Base-by-base conservation (phyloP, 495 filamentous ascomycete genomes). In the Neurospora sp. region DNA sequence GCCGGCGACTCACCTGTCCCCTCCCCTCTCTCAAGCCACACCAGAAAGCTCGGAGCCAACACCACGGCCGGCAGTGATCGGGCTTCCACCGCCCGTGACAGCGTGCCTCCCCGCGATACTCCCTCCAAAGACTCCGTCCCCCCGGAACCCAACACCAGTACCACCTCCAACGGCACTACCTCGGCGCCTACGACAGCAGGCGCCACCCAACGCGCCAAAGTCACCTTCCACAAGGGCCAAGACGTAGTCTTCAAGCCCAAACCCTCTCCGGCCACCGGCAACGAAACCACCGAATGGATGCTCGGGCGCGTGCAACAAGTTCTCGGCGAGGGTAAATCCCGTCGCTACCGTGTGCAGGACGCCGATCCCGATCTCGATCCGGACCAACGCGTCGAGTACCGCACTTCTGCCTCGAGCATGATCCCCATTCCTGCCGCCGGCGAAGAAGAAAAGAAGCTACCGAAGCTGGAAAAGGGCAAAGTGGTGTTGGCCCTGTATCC, bases 271-370 rank as follows among this genome's bases (percentile, higher is more conserved):
- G 87, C 42, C 18, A 20, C 42, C 3, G 42, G 88, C 68, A 86
- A 86, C 27, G 88, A 92, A 72, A 92, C 92, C 72, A 85, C 87
- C 41, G 91, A 93, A 77, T 94, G 92, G 88, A 98, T 98, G 71
- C 88, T 97, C 73, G 97, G 94, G 74, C 91, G 90, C 71, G 94
- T 99, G 74, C 92, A 93, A 73, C 86, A 87, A 46, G 91, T 98
- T 20, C 86, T 90, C 70, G 95, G 93, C 11, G 93, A 97, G 70
- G 95, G 94, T 61, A 91, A 91, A 73, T 92, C 94, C 76, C 91
- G 94, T 76, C 90, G 94, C 73, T 99, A 98, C 83, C 93, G 95
- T 79, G 94, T 99, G 31, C 92, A 96, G 79, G 96, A 99, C 78
- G 90, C 93, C 4, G 95, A 97, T 78, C 92, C 94, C 1, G 94